phyloP scores from a whole-genome alignment of 1,139 yeast genomes.

The Meyerozyma elateridarum region DNA sequence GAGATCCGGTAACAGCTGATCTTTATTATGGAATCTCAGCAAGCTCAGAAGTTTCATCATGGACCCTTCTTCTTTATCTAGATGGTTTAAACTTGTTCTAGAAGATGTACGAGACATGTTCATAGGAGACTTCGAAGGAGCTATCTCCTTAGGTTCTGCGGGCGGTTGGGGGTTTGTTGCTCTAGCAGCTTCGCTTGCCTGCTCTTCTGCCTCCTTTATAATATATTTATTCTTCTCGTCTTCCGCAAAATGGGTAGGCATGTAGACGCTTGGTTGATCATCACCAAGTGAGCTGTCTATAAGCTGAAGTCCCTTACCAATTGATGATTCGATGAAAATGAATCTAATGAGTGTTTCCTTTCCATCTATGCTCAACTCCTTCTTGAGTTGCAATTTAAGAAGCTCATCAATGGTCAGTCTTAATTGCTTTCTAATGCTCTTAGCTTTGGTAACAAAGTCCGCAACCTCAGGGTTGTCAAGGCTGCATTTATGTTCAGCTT shows the following conservation, averaged over 20 bases:
- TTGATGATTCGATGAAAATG: constrained; percentile 63
- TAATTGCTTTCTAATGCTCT: constrained; percentile 41
- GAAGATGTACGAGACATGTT: constrained; percentile 33
- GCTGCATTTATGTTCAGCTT: constrained; percentile 17
- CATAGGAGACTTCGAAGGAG: constrained; percentile 21
- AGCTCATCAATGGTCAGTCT: constrained; percentile 53
- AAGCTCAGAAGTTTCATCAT: constrained; percentile 31
- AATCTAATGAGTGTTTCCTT: constrained; percentile 68
- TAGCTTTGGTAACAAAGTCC: constrained; percentile 42
- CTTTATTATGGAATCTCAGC: constrained; percentile 22
- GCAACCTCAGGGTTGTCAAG: constrained; percentile 23
- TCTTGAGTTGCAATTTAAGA: constrained; percentile 48
- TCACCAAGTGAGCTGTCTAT: constrained; percentile 35
- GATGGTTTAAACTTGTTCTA: constrained; percentile 29
- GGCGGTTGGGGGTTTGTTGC: constrained; percentile 5
- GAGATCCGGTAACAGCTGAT: constrained; percentile 15
- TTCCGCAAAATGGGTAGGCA: constrained; percentile 14
- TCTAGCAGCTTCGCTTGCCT: background rate
- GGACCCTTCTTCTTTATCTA: constrained; percentile 41
- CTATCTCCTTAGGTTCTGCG: constrained; percentile 11
- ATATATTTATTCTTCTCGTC: constrained; percentile 16
- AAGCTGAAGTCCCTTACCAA: constrained; percentile 59
- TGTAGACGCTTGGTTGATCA: constrained; percentile 11
- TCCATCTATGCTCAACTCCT: constrained; percentile 57
- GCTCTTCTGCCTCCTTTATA: constrained; percentile 3